Evolutionary conservation across 768 basidiomycete genomes (phyloP), one percentile per base, ranked within the genome.

Genomic region (Neoboletus subvelutipes): DNA sequence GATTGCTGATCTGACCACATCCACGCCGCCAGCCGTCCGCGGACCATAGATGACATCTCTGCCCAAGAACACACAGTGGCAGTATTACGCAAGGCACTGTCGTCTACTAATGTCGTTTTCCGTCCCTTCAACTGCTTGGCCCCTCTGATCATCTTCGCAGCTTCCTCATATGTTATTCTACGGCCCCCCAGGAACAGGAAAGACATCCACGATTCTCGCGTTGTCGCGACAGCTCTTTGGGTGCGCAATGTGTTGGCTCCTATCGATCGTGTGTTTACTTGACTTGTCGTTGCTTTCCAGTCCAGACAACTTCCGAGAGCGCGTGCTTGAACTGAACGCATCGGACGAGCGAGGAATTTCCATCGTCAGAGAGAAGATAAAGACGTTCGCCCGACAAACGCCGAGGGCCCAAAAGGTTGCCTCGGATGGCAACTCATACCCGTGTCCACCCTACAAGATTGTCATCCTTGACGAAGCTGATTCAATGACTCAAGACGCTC

Each of bases 151-250:
- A 22, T 60, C 13, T 47, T n/a, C 37, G 11, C 69, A 99, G 97
- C 80, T 99, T 50, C 96, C 97, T 6, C 97, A 99, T 68, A 98
- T 98, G 95, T 78, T 99, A 46, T 99, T 99, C 78, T 99, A 99
- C 64, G 97, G 97, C 1, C 97, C 97, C 31, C 97, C 97, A 17
- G 97, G 97, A 33, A 98, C 96, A 13, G 97, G 97, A 41, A 99
- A 99, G 74, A 99, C 97, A 13, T 96, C 93, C 41, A 98, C 97
- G 1, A 98, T 99, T 63, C 85, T 99, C 24, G 97, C 97, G 20
- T 78, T 99, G 50, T 79, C 96, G 36, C 79, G 95, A 51, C 94
- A 99, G 72, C 81, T 99, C 22, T 99, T 96, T 71, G 97, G 97
- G 90, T 94, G 61, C 60, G 84, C 64, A 40, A 12, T 17, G 6